A percentile compares a stretch with the other conserved stretches of the same genome.
phyloP scores from a whole-genome alignment of 768 basidiomycete species.

The Dacryopinax primogenitus region DNA sequence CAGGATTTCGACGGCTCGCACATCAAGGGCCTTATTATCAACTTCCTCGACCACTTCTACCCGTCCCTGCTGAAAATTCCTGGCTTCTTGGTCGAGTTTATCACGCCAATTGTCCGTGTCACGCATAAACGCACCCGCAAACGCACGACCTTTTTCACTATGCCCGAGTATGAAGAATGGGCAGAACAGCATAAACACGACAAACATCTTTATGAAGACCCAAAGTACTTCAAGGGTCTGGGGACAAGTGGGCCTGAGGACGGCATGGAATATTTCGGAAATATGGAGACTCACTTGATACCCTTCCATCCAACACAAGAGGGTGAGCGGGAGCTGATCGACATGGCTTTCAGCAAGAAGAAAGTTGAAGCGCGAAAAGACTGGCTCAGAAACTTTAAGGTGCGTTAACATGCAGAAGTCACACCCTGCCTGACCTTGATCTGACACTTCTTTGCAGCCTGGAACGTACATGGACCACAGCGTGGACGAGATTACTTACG shows the following conservation, averaged over 20 bases:
- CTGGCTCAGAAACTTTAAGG: conserved; percentile 89
- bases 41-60: conserved; percentile 93
- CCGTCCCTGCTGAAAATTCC: conserved; percentile 84
- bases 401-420: conserved; percentile 22
- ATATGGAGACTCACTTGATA: conserved; percentile 89
- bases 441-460: conserved; percentile 54
- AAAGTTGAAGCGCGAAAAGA: conserved; percentile 97
- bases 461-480: conserved; percentile 90
- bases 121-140: conserved; percentile 57
- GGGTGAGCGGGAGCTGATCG: conserved; percentile 79
- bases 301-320: conserved; percentile 71
- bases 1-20: conserved; percentile 99
- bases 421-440: too few species aligned
- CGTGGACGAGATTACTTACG: conserved; percentile 68
- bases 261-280: conserved; percentile 82
- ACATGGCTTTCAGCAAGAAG: conserved; percentile 99
- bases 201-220: conserved; percentile 67
- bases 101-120: conserved; percentile 94
- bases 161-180: conserved; percentile 95
- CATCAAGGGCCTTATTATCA: conserved; percentile 98
- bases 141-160: conserved; percentile 82
- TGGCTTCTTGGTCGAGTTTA: conserved; percentile 91
- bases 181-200: conserved; percentile 59
- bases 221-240: conserved; percentile 99
- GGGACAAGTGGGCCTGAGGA: conserved; percentile 85